Evolutionary conservation across 2,329 filamentous ascomycete genomes (phyloP), one percentile per base, ranked within the genome.

Genomic region (Teratosphaeriaceae sp.): DNA sequence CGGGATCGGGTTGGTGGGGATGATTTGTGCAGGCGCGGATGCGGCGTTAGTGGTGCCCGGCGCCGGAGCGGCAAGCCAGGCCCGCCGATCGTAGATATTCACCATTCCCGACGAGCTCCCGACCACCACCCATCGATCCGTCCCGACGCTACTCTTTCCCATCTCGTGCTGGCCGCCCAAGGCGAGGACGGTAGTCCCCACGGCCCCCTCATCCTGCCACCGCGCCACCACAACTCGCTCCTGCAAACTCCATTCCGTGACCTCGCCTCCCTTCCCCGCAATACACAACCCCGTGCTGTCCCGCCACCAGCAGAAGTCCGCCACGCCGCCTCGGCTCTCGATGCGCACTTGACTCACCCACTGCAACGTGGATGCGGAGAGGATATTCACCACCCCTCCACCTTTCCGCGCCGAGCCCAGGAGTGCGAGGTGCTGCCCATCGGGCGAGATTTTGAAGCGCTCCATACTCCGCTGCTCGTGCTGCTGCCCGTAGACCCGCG

Each of bases 231-330:
- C 85, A 9, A 81, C 76, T 44, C 75, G 76, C 19, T 77, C 68
- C 18, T 72, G 71, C 46, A 94, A 72, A 59, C 81, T 84, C 78
- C 87, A 98, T 69, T 98, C 92, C 41, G 86, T 88, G 5, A 97
- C 78, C 59, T 94, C 86, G 19, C 92, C 92, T 53, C 85, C 88
- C 64, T 84, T 89, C 47, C 87, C 88, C 1, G 85, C 79, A 31
- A 95, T 84, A 1, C 81, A 84, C 56, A 98, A 72, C 3, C 89
- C 90, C 30, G 82, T 77, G 24, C 89, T 85, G 48, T 87, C 80
- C 41, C 79, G 76, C 89, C 89, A 96, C 92, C 92, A 98, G 1
- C 79, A 80, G 58, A 96, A 94, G 63, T 96, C 90, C 1, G 87
- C 84, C 37, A 97, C 82, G 27, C 89, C 89, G 39, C 88, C 82